Conservation (phyloP, 208 protist species). For the Jaenimonas drosophilae region DNA sequence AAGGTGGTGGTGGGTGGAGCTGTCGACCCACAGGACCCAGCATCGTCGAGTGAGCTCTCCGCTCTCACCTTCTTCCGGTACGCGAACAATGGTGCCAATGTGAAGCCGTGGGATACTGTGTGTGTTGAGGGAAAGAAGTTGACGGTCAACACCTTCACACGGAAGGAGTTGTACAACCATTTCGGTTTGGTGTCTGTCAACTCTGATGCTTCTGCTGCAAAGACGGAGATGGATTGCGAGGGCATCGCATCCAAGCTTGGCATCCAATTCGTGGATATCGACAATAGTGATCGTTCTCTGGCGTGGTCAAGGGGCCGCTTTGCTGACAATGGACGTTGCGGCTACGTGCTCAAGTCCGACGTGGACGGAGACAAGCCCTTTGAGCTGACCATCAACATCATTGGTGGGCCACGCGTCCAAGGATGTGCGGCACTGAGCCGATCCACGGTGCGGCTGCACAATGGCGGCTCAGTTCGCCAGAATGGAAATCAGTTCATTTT, state of each 20-base stretch:
- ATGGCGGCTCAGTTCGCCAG: conserved; percentile 31
- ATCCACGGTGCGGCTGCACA: conserved; percentile 33
- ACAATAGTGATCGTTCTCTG: conserved; percentile 31
- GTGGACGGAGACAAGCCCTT: conserved; percentile 23
- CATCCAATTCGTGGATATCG: conserved; percentile 67
- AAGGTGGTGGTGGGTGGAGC: conserved; percentile 77
- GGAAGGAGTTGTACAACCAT: conserved; percentile 40
- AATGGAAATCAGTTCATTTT: conserved; percentile 55
- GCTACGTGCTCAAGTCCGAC: conserved; percentile 74
- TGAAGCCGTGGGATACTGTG: conserved; percentile 62
- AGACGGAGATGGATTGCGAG: conserved; percentile 15
- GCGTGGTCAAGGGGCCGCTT: conserved; percentile 65
- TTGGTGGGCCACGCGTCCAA: conserved; percentile 58
- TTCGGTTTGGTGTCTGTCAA: conserved; percentile 57
- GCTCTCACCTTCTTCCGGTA: conserved; percentile 77
- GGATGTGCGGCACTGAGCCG: conserved; percentile 29
- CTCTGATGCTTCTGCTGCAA: conserved; percentile 1
- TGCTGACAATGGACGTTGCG: conserved; percentile 72
- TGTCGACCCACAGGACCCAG: conserved; percentile 53
- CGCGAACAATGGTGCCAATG: conserved; percentile 12
- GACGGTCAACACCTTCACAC: conserved; percentile 9
- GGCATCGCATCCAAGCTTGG: conserved; percentile 33
- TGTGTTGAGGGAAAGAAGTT: conserved; percentile 14
- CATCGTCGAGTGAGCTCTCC: conserved; percentile 41
- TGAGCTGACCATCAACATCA: conserved; percentile 49